Conservation (phyloP, 768 basidiomycete species). For the Amanita rubescens region DNA sequence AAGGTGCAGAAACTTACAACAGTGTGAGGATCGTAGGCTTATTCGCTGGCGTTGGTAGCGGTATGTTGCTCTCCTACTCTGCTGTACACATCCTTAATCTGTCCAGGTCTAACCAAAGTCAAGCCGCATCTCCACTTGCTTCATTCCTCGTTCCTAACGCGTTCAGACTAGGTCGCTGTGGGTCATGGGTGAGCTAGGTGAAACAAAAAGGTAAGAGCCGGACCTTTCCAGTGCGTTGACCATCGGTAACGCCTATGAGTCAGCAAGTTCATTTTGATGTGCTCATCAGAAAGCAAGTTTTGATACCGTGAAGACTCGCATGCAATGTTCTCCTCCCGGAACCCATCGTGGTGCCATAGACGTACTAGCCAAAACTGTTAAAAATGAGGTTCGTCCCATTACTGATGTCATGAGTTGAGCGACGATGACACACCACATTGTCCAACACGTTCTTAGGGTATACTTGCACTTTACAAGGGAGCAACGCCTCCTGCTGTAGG, state of each 20-base stretch:
- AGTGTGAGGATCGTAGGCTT: constrained; percentile 41
- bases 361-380: constrained; percentile 46
- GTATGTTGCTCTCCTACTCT: constrained; percentile 25
- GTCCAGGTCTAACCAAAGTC: constrained; percentile 46
- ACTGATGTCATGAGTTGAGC: constrained; percentile 6
- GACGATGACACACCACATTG: neutral
- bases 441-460: constrained; percentile 31
- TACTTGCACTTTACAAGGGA: constrained; percentile 66
- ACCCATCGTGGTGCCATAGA: constrained; percentile 57
- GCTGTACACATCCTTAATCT: constrained; percentile 1
- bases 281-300: constrained; percentile 33
- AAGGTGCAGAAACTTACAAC: constrained; percentile 28
- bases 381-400: constrained; percentile 44
- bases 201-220: constrained; percentile 8
- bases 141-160: neutral
- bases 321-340: constrained; percentile 62
- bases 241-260: constrained; percentile 6
- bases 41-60: constrained; percentile 54
- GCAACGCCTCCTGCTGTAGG: constrained; percentile 67
- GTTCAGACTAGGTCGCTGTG: constrained; percentile 49
- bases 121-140: constrained; percentile 4
- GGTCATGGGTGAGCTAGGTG: constrained; percentile 50
- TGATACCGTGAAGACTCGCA: constrained; percentile 66
- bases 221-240: constrained; percentile 2
- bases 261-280: constrained; percentile 2